These are phyloP conservation scores for Oryza longistaminata DNA, from an alignment of 176 grass and related monocot species.

Conservation along the genomic window DNA sequence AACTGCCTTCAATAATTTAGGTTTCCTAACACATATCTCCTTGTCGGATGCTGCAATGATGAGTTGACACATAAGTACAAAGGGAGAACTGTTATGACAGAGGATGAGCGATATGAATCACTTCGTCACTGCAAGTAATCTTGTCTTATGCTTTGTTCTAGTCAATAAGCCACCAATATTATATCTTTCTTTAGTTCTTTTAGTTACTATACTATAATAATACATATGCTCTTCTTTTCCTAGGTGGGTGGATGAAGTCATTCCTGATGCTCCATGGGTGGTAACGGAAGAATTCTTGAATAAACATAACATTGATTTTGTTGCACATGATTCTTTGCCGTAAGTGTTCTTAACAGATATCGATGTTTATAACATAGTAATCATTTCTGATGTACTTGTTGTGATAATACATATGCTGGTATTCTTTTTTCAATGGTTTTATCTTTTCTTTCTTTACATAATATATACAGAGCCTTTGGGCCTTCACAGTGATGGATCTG, in stretches of 20 bases:
- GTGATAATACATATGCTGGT: slow-evolving; percentile 21
- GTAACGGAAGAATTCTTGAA: slow-evolving; percentile 79
- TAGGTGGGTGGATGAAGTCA: slow-evolving; percentile 96
- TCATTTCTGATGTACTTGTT: slow-evolving; percentile 15
- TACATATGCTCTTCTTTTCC: slow-evolving; percentile 27
- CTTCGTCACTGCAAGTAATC: slow-evolving; percentile 94
- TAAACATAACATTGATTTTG: slow-evolving; percentile 86
- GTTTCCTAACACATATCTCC: slow-evolving; percentile 86
- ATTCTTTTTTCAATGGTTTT: background rate
- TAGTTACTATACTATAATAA: slow-evolving; percentile 20
- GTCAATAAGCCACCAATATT: background rate
- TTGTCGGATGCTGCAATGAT: slow-evolving; percentile 89
- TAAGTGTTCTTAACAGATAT: slow-evolving; percentile 53
- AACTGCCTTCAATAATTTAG: slow-evolving; percentile 46
- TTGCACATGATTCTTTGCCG: slow-evolving; percentile 91
- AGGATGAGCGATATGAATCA: slow-evolving; percentile 81
- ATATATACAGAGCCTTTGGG: slow-evolving; percentile 2
- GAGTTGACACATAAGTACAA: slow-evolving; percentile 78
- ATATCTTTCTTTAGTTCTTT: background rate
- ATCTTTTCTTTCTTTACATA: background rate
- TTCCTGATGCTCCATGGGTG: slow-evolving; percentile 96
- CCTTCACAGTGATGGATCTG: slow-evolving; percentile 5
- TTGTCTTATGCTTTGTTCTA: slow-evolving; percentile 13
- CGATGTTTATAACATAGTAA: background rate
- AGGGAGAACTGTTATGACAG: slow-evolving; percentile 91